Evolutionary conservation across 139 green algal genomes (phyloP).

Genomic region (Trebouxia sp.): DNA sequence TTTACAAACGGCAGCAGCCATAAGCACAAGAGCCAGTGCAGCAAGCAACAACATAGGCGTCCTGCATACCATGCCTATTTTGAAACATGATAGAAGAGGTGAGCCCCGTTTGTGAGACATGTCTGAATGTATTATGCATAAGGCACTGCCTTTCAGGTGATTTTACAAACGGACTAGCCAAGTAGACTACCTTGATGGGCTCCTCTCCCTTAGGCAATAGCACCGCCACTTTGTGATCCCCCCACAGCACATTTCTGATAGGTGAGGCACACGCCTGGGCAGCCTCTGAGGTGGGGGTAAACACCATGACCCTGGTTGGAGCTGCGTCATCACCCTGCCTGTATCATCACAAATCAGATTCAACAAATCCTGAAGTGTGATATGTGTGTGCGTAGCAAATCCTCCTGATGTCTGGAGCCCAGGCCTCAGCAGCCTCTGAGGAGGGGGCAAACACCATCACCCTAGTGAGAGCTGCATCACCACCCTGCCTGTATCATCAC

Average conservation of each 20-base stretch:
- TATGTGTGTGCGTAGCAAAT: no score
- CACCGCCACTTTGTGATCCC: conserved; percentile 74
- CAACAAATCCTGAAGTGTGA: no score
- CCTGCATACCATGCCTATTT: no score
- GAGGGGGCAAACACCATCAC: conserved; percentile 69
- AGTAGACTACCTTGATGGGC: conserved; percentile 58
- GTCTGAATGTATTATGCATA: no score
- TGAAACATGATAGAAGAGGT: no score
- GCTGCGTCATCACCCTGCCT: conserved; percentile 48
- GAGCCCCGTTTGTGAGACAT: no score
- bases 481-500: conserved; percentile 33
- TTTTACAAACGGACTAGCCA: neutral
- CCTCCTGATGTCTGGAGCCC: conserved; percentile 66
- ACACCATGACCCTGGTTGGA: conserved; percentile 70
- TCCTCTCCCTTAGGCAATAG: conserved; percentile 77
- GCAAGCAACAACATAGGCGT: no score
- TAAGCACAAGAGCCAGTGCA: no score
- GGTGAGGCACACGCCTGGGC: conserved; percentile 58
- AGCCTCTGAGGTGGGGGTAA: conserved; percentile 52
- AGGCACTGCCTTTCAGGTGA: no score
- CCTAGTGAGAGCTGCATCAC: conserved; percentile 54
- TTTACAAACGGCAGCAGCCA: no score
- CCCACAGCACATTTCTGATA: conserved; percentile 75
- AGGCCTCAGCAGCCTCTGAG: conserved; percentile 50
- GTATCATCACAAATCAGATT: neutral